Evolutionary conservation across 257 asterid genomes (phyloP).

Genomic region (Gentiana straminea): DNA sequence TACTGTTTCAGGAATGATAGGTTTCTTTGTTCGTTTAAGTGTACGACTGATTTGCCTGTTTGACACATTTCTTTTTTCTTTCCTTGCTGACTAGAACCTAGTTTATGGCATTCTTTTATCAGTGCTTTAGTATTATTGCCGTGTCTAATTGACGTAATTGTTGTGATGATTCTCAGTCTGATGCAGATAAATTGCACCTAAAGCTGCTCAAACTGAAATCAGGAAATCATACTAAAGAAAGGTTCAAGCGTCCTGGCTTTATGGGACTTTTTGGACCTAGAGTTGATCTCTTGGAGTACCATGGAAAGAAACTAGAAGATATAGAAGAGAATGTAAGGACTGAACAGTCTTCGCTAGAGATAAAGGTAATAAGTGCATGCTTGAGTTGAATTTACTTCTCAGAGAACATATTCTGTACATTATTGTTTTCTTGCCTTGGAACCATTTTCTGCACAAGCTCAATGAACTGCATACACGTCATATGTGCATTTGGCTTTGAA

Average conservation of each 20-base stretch:
- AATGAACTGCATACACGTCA: not conserved
- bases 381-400: not conserved
- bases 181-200: conserved; percentile 45
- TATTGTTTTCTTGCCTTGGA: too few relatives aligned
- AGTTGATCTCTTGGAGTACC: conserved; percentile 42
- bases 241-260: conserved; percentile 42
- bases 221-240: conserved; percentile 23
- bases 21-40: not conserved
- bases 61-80: too few relatives aligned
- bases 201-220: conserved; percentile 47
- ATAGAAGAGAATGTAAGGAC: conserved; percentile 53
- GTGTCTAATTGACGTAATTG: conserved; percentile 15
- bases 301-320: conserved; percentile 66
- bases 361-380: conserved; percentile 38
- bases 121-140: not conserved
- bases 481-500: too few relatives aligned
- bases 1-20: conserved; percentile 7
- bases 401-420: too few relatives aligned
- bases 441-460: too few relatives aligned
- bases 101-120: too few relatives aligned
- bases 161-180: conserved; percentile 32
- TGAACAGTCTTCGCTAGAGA: conserved; percentile 49
- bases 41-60: too few relatives aligned
- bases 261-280: conserved; percentile 54
- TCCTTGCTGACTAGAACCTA: too few relatives aligned